Evolutionary conservation across 345 rosid genomes (phyloP), one percentile per base, ranked within the genome.

Genomic region (Pistacia integerrima): DNA sequence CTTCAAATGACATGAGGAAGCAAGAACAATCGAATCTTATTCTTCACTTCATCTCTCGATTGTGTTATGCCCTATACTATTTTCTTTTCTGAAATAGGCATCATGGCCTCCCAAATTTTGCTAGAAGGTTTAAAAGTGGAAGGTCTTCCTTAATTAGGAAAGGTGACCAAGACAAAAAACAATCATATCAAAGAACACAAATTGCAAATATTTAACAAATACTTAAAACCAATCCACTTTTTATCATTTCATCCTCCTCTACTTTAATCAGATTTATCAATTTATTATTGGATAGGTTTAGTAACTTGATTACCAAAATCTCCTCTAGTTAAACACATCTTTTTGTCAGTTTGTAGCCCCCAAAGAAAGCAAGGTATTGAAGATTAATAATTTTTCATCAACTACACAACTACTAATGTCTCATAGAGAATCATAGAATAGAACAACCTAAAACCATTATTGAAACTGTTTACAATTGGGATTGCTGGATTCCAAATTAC

Each of bases 331-430:
- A 33, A 52, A 55, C 56, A 56, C 13, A 25, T 73, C 78, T 78
- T 83, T 84, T 81, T 77, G 82, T 76, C 80, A 65, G 77, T 41
- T 74, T 77, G 82, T 73, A 78, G 84, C 76, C 84, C 67, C 67
- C 60, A 35, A 51, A 68, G 70, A 76, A 81, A 83, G 85, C 80
- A 76, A 80, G 38, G 72, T 55, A 54, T 63, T 46, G 11, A 38
- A 41, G 38, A 56, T 72, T n/a, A 48, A 35, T 67, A 48, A 46
- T 71, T 67, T 35, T 64, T 80, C 67, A 51, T 73, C 76, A 67
- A 64, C 76, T 20, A 77, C 35, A 65, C 76, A 67, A 64, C 76
- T 20, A 77, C 58, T 44, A n/a, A 16, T 58, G 44, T 57, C 41
- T 75, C 22, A 6, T 54, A n/a, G 52, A 49, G 18, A 16, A 56